Percentiles rank a stretch among this genome's conserved stretches.
These are phyloP conservation scores for Aspergillus texensis DNA, from an alignment of 2,329 filamentous ascomycete genomes.

Conservation along the genomic window DNA sequence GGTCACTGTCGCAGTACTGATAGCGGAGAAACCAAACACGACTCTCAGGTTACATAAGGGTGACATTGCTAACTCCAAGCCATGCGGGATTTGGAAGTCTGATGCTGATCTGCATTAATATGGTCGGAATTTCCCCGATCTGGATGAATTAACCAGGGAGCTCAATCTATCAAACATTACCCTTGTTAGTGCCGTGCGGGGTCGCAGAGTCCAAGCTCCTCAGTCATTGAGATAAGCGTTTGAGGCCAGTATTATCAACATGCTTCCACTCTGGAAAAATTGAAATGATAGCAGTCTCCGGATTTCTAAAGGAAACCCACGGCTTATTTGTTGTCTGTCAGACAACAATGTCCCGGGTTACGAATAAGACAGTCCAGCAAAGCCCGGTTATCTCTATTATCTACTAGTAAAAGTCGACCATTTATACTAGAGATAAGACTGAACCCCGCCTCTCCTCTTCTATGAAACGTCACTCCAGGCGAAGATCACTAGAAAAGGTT, in stretches of 20 bases:
- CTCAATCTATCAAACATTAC: neutral
- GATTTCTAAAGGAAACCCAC: neutral
- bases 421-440: neutral
- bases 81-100: neutral
- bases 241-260: neutral
- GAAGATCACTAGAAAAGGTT: neutral
- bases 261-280: neutral
- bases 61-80: neutral
- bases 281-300: neutral
- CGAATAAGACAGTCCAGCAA: neutral
- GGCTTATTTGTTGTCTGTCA: neutral
- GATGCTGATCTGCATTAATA: neutral
- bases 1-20: neutral
- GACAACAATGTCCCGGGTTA: neutral
- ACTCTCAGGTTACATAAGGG: neutral
- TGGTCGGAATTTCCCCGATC: neutral
- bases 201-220: neutral
- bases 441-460: neutral
- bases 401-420: neutral
- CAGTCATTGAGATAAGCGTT: neutral
- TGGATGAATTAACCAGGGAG: neutral
- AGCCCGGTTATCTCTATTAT: neutral
- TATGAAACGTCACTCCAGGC: neutral
- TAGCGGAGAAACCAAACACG: neutral
- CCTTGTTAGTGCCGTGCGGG: neutral